Conservation (phyloP, 1,284 basidiomycete genomes). For the Volvariella surrecta region DNA sequence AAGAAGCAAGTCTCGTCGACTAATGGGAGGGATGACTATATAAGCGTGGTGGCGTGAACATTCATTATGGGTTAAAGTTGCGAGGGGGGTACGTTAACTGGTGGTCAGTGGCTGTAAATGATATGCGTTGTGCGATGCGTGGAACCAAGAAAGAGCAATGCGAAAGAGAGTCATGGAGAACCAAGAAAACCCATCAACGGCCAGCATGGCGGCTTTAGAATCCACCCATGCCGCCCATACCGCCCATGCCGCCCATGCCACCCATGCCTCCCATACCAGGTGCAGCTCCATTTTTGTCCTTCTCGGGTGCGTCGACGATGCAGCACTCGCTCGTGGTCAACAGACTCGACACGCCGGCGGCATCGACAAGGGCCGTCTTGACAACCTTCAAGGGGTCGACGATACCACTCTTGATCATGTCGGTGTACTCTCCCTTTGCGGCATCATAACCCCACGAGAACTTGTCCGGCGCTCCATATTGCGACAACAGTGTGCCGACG, state of each 20-base stretch:
- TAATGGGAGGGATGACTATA: too few relatives aligned
- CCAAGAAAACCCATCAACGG: too few relatives aligned
- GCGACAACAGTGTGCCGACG: conserved; percentile 75
- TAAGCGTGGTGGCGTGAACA: too few relatives aligned
- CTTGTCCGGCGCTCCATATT: conserved; percentile 59
- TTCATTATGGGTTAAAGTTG: too few relatives aligned
- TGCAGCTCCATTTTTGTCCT: conserved; percentile 57
- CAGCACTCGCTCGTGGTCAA: conserved; percentile 92
- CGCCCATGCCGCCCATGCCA: conserved; percentile 50
- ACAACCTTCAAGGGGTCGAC: conserved; percentile 94
- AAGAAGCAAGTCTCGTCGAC: too few relatives aligned
- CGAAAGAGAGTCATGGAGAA: too few relatives aligned
- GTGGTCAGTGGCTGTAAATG: too few relatives aligned
- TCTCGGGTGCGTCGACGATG: conserved; percentile 87
- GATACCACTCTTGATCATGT: conserved; percentile 93
- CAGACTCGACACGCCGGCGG: conserved; percentile 80
- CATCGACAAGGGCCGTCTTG: conserved; percentile 85
- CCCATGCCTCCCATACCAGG: conserved; percentile 42
- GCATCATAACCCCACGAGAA: conserved; percentile 92
- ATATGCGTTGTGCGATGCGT: too few relatives aligned
- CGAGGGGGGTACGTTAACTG: too few relatives aligned
- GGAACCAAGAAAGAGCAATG: too few relatives aligned
- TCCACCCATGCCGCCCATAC: conserved; percentile 23
- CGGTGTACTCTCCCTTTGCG: conserved; percentile 83
- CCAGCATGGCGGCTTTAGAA: conserved; percentile 11